Evolutionary conservation across 192 early-diverging fungal species (phyloP).

Genomic region (Coemansia sp.): DNA sequence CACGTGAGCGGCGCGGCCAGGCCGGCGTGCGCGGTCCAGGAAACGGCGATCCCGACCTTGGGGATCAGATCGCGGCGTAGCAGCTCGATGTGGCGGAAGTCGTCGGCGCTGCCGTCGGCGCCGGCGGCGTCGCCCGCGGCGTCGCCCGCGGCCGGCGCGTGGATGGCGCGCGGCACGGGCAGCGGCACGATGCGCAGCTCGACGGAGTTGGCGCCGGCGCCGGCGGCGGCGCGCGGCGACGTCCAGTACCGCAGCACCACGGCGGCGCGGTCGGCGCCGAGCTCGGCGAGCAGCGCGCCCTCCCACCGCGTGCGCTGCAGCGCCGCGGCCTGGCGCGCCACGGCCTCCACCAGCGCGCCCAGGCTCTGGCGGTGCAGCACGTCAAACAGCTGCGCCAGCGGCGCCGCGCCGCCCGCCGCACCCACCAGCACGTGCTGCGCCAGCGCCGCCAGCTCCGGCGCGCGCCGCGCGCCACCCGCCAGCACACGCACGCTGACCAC

Average conservation of each 20-base stretch:
- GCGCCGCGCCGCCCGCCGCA: slow-evolving; percentile 32
- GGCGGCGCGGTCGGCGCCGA: slow-evolving; percentile 19
- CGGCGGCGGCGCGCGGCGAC: slow-evolving; percentile 19
- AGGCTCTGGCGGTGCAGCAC: slow-evolving; percentile 67
- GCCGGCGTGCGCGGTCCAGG: slow-evolving; percentile 40
- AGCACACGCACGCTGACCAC: slow-evolving; percentile 67
- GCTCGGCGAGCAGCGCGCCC: slow-evolving; percentile 36
- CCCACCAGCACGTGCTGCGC: slow-evolving; percentile 27
- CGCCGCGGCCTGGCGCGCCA: slow-evolving; percentile 57
- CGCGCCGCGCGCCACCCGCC: slow-evolving; percentile 50
- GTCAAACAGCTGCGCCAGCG: slow-evolving; percentile 69
- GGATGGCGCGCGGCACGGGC: slow-evolving; percentile 42
- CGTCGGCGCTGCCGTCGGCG: not conserved
- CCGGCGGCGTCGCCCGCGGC: not conserved
- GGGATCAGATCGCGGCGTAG: slow-evolving; percentile 39
- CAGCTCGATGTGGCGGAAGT: slow-evolving; percentile 33
- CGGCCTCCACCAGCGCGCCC: slow-evolving; percentile 63
- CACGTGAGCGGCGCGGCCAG: slow-evolving; percentile 11
- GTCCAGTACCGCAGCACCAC: slow-evolving; percentile 44
- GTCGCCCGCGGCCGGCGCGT: slow-evolving; percentile 29
- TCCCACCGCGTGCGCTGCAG: slow-evolving; percentile 45
- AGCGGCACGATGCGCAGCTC: slow-evolving; percentile 19
- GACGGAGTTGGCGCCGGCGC: slow-evolving; percentile 15
- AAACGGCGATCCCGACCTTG: slow-evolving; percentile 29
- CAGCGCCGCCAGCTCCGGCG: slow-evolving; percentile 21